A percentile compares a stretch with the other conserved stretches of the same genome.
phyloP scores from a whole-genome alignment of 192 early-diverging fungal genomes.

The Podochytrium sp. region DNA sequence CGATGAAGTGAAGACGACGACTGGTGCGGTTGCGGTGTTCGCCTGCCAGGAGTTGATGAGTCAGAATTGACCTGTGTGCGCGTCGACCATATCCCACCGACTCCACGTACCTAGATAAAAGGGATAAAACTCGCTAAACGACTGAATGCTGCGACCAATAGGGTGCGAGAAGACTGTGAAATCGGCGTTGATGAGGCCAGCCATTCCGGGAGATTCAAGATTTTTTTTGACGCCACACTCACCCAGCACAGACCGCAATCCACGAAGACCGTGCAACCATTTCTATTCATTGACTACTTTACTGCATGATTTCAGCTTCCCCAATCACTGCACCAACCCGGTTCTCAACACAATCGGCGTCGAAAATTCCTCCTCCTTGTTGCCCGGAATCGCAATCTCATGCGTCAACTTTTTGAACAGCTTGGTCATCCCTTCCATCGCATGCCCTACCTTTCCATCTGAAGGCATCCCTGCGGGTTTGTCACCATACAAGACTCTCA shows the following conservation, averaged over 20 bases:
- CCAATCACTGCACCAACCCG: too few relatives aligned
- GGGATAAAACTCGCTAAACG: slow-evolving; percentile 68
- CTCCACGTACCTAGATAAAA: slow-evolving; percentile 72
- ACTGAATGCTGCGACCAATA: slow-evolving; percentile 46
- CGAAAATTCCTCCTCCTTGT: neutral
- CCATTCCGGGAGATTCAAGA: too few relatives aligned
- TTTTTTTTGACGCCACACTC: too few relatives aligned
- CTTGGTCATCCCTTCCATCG: neutral
- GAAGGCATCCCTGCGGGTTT: neutral
- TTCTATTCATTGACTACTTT: too few relatives aligned
- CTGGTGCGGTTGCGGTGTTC: slow-evolving; percentile 45
- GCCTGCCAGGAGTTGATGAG: too few relatives aligned
- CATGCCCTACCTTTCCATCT: neutral
- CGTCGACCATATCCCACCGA: too few relatives aligned
- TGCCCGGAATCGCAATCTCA: neutral
- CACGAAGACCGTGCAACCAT: too few relatives aligned
- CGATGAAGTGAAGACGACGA: slow-evolving; percentile 59
- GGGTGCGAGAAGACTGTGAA: slow-evolving; percentile 34
- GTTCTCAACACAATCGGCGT: slow-evolving; percentile 1
- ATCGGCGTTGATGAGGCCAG: slow-evolving; percentile 33
- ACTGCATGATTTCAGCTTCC: too few relatives aligned
- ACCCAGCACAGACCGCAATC: too few relatives aligned
- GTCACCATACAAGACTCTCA: slow-evolving; percentile 18
- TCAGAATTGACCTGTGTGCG: too few relatives aligned
- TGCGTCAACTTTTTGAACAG: slow-evolving; percentile 8